Conservation (phyloP, 768 basidiomycete species). For the Suillus subalutaceus region DNA sequence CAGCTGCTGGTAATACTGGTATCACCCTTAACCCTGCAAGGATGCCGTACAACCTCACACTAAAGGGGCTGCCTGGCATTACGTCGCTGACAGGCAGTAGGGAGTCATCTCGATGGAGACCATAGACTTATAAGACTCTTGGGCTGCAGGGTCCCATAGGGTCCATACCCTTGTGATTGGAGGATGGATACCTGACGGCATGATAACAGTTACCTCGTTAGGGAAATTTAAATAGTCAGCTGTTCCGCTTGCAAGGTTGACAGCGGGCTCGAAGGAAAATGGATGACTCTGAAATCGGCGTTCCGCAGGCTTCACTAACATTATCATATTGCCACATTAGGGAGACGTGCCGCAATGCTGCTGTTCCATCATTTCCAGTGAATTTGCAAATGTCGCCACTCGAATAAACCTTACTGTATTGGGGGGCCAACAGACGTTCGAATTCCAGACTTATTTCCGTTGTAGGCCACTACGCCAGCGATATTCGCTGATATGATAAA, state of each 20-base stretch:
- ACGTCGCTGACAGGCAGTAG: not conserved
- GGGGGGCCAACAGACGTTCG: no score
- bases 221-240: not conserved
- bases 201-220: not conserved
- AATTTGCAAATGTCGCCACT: no score
- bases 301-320: no score
- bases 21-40: not conserved
- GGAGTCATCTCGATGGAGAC: not conserved
- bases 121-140: not conserved
- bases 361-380: no score
- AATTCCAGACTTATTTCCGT: no score
- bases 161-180: not conserved
- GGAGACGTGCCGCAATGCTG: no score
- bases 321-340: no score
- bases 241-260: conserved; percentile 1
- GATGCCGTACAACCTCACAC: not conserved
- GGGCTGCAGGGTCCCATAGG: not conserved
- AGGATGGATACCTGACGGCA: not conserved
- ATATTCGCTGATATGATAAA: no score
- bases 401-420: no score
- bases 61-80: not conserved
- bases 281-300: no score
- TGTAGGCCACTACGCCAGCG: no score
- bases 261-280: not conserved
- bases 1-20: not conserved